Base-by-base conservation (phyloP, 306 rosid genomes). In the Vigna nakashimae region DNA sequence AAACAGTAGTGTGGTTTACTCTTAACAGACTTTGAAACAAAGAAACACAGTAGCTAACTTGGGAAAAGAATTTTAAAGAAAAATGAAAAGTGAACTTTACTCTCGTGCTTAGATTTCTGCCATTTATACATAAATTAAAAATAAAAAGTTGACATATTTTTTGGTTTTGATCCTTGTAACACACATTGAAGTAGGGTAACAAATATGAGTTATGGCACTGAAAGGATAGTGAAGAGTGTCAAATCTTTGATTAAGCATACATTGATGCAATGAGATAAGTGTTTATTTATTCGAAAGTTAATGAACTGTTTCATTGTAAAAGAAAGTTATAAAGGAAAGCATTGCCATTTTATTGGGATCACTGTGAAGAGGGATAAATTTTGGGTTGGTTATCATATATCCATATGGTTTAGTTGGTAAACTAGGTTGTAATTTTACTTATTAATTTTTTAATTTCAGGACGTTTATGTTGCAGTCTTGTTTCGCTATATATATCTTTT, bases 351-450 rank as follows among this genome's bases (percentile, higher is more conserved):
- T 40, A 49, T 63, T 40, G 65, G 49, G 58, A 69, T 63, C 48
- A 40, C n/a, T 71, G 48, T 32, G 50, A 72, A 64, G 56, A 18
- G 24, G 18, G 18, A 24, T 9, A 60, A 48, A 16, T 51, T 75
- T 22, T 60, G 45, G 78, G 64, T 14, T 30, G 56, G 78, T 72
- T 52, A 63, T 30, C 18, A 64, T 65, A 26, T 64, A 36, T 74
- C 50, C 17, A 59, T 42, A 22, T 59, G 46, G 60, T 9, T 51
- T 71, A 64, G 66, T 10, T 43, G 7, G 10, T 53, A 55, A 46
- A 70, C 58, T 52, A 15, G 71, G 63, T 71, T 77, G 72, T 64
- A 45, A 52, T 18, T 75, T 38, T 62, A 42, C 32, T 9, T 10
- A 43, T 48, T 34, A 18, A 18, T 53, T 82, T 34, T 48, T 46